A percentile compares a stretch with the other conserved stretches of the same genome.
Evolutionary conservation across 306 rosid species (phyloP).

Genomic region (Castanea sativa): DNA sequence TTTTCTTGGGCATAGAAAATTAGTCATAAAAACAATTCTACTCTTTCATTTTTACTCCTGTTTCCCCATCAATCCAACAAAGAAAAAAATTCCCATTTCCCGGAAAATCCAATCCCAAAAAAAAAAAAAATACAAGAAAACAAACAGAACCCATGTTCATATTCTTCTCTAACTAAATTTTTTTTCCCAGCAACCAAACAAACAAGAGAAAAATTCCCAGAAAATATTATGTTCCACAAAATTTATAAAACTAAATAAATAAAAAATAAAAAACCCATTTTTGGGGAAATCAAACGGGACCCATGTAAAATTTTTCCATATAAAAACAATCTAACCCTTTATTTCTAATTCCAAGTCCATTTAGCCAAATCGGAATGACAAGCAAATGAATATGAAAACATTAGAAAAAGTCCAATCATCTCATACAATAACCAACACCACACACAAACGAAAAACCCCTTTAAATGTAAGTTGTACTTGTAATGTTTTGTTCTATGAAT

Average conservation of each 20-base stretch:
- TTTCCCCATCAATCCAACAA: background rate
- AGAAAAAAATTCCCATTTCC: background rate
- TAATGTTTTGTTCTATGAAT: background rate
- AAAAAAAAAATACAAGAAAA: background rate
- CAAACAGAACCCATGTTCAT: background rate
- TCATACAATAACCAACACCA: background rate
- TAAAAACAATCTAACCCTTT: background rate
- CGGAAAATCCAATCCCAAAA: background rate
- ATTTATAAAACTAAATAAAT: no score
- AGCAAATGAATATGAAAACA: background rate
- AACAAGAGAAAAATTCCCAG: no score
- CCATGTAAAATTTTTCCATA: no score
- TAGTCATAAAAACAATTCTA: background rate
- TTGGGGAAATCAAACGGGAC: no score
- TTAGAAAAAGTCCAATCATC: background rate
- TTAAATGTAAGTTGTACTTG: no score
- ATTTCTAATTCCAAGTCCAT: background rate
- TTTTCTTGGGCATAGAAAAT: no score
- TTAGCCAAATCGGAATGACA: background rate
- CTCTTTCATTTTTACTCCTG: background rate
- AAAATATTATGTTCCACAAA: no score
- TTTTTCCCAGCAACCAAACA: background rate
- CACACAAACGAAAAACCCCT: background rate
- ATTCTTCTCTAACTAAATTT: background rate
- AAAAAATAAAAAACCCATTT: no score